Percentiles rank a stretch among this genome's conserved stretches.
Evolutionary conservation across 345 rosid genomes (phyloP).

Genomic region (Pistacia atlantica): DNA sequence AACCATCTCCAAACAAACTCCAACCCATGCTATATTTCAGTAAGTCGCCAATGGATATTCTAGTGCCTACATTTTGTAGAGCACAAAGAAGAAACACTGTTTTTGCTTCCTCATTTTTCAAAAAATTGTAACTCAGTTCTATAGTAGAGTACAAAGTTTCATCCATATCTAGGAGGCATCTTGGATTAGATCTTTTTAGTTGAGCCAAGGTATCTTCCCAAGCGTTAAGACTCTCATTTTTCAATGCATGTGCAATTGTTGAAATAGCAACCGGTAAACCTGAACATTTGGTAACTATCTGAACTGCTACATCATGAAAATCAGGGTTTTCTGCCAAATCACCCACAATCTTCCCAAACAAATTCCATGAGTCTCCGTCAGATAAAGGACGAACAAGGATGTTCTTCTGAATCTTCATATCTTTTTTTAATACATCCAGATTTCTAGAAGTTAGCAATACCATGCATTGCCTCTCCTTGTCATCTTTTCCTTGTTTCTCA

Average conservation of each 20-base stretch:
- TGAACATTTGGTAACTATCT: conserved; percentile 10
- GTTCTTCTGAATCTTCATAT: conserved; percentile 10
- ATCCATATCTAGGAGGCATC: not conserved
- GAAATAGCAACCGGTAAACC: not conserved
- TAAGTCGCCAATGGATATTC: not conserved
- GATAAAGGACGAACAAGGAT: not conserved
- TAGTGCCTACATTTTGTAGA: no score
- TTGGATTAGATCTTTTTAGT: not conserved
- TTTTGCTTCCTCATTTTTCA: not conserved
- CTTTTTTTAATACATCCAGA: not conserved
- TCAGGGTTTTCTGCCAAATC: not conserved
- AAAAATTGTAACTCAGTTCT: not conserved
- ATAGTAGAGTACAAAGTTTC: not conserved
- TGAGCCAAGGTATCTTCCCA: conserved; percentile 17
- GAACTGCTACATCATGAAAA: not conserved
- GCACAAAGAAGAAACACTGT: not conserved
- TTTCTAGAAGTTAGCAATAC: conserved; percentile 29
- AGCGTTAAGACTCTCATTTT: no score
- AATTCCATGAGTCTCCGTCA: conserved; percentile 15
- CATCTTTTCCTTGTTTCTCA: not conserved
- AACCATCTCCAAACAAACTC: not conserved
- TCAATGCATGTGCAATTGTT: no score
- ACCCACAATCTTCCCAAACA: conserved; percentile 8
- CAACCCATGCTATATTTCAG: conserved; percentile 22
- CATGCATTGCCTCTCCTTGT: conserved; percentile 13